Evolutionary conservation across 192 early-diverging fungal species (phyloP).

Genomic region (Irineochytrium annulatum): DNA sequence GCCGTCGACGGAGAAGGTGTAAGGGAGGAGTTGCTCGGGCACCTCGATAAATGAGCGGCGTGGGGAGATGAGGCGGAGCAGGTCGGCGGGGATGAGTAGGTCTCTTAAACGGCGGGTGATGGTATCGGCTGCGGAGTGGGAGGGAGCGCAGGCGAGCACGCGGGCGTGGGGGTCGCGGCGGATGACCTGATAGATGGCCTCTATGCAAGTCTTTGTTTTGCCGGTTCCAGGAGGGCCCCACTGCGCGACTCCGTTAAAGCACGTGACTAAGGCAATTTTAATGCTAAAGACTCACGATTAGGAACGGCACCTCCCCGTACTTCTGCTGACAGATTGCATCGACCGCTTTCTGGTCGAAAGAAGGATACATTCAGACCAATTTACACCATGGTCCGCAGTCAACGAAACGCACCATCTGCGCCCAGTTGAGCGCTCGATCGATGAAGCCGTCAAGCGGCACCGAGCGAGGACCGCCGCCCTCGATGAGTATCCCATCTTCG

Average conservation of each 20-base stretch:
- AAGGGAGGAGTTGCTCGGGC: slow-evolving; percentile 39
- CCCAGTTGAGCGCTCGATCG: slow-evolving; percentile 16
- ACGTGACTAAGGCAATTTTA: not conserved
- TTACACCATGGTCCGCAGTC: too few relatives aligned
- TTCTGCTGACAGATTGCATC: slow-evolving; percentile 8
- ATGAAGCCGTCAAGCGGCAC: too few relatives aligned
- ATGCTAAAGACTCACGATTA: slow-evolving; percentile 7
- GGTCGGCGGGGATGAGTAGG: slow-evolving; percentile 27
- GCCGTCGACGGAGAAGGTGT: slow-evolving; percentile 27
- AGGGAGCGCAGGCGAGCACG: slow-evolving; percentile 52
- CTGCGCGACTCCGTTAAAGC: too few relatives aligned
- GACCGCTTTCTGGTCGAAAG: slow-evolving; percentile 19
- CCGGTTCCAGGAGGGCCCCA: slow-evolving; percentile 41
- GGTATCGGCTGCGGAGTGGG: slow-evolving; percentile 50
- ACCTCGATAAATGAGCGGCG: slow-evolving; percentile 41
- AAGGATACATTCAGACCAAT: too few relatives aligned
- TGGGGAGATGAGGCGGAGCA: slow-evolving; percentile 45
- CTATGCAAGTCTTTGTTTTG: slow-evolving; percentile 53
- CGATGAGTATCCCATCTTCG: slow-evolving; percentile 6
- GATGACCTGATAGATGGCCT: slow-evolving; percentile 44
- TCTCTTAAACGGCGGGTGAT: slow-evolving; percentile 42
- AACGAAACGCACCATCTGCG: slow-evolving; percentile 11
- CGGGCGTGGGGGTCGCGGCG: slow-evolving; percentile 28
- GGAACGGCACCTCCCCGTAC: slow-evolving; percentile 31
- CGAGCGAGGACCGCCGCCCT: too few relatives aligned